phyloP scores from a whole-genome alignment of 176 grass and related monocot species.

The Neostapfia colusana region DNA sequence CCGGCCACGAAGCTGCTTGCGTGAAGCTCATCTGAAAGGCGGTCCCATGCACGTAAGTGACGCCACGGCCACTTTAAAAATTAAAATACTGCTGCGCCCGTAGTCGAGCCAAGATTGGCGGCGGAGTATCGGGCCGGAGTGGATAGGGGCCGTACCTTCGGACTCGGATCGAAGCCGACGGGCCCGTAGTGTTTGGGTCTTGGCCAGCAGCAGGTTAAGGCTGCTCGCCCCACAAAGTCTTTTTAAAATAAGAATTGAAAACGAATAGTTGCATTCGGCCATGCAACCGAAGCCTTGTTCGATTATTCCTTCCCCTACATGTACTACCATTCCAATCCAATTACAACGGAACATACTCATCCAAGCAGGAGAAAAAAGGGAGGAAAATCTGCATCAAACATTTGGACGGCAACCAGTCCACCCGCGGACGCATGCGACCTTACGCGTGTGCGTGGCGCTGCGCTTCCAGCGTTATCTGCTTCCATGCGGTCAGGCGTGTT shows the following conservation, averaged over 20 bases:
- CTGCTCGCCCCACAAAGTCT: background rate
- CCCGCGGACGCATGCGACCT: background rate
- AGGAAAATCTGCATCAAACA: constrained; percentile 21
- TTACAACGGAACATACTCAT: background rate
- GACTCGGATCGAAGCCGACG: constrained; percentile 8
- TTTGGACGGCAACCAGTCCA: background rate
- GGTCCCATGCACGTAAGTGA: constrained; percentile 8
- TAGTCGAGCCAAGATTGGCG: no score
- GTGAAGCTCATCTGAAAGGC: no score
- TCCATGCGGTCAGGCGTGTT: background rate
- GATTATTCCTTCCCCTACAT: no score
- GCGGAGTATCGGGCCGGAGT: no score
- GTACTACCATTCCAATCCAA: no score
- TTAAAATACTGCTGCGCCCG: no score
- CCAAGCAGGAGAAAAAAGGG: no score
- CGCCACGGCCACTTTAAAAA: background rate
- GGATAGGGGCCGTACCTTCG: no score
- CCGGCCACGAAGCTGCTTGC: background rate
- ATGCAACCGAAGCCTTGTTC: background rate
- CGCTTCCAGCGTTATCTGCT: constrained; percentile 5
- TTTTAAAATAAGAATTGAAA: background rate
- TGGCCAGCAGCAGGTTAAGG: background rate
- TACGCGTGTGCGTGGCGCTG: constrained; percentile 7
- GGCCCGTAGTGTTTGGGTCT: no score
- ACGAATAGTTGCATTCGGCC: background rate